Evolutionary conservation across 1,139 yeast genomes (phyloP), one percentile per base, ranked within the genome.

Genomic region (Arxiozyma slooffiae): DNA sequence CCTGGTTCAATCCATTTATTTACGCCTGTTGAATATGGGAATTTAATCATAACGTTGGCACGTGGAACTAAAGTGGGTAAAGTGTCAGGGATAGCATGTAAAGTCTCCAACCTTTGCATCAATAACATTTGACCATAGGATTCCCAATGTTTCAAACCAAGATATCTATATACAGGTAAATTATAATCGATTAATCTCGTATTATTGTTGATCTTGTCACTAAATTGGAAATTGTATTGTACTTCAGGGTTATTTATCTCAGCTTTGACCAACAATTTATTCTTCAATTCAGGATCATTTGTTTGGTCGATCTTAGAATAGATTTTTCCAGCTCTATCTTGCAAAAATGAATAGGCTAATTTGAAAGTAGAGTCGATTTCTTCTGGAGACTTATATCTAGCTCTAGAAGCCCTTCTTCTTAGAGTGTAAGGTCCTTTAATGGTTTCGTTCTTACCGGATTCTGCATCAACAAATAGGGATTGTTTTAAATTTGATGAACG

Each of bases 31-130:
- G 85, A 86, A 44, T 85, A 82, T 2, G 79, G 74, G 66, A 92
- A 92, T 68, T 80, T 82, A 47, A 94, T 67, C 49, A 78, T 73
- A 9, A 92, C 88, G 49, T 85, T 87, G 17, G 80, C 94, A 55
- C 75, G 71, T 20, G 98, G 97, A n/a, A 77, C 81, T 52, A 92
- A 70, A 0, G 97, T 88, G 23, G 97, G 94, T 64, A 92, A 67
- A 2, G 97, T 89, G 66, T 92, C 98, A 30, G 98, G 98, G 56
- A 94, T 85, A 48, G 88, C 88, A 48, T 78, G 78, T 57, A 89
- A 71, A 53, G 86, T 82, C 70, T 92, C 98, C 53, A 94, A 70
- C 71, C 97, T 81, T 71, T 92, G 97, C 69, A 66, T 66, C 43
- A 64, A 48, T 24, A 66, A 50, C 69, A 66, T 66, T 49, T 59